Evolutionary conservation across 768 basidiomycete species (phyloP).

Genomic region (Calocybe indica): DNA sequence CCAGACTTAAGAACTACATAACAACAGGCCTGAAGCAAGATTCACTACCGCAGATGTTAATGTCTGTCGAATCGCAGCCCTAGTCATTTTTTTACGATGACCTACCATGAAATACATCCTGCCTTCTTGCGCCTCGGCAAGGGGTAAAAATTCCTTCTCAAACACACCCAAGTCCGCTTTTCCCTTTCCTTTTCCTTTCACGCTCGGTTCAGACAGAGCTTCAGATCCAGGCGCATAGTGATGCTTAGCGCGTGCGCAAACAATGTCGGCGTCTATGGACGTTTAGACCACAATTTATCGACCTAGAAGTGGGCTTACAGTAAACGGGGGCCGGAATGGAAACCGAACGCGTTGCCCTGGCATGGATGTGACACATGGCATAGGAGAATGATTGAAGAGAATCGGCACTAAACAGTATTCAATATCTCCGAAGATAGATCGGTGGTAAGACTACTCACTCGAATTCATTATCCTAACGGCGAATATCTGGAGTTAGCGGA

Average conservation of each 20-base stretch:
- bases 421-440: background rate
- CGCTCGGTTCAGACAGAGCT: slow-evolving; percentile 55
- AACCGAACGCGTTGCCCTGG: slow-evolving; percentile 73
- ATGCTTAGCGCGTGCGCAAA: slow-evolving; percentile 74
- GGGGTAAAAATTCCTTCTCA: slow-evolving; percentile 47
- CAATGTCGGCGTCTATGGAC: slow-evolving; percentile 19
- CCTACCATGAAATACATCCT: slow-evolving; percentile 59
- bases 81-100: background rate
- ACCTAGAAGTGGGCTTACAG: slow-evolving; percentile 37
- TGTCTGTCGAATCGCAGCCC: no score
- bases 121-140: slow-evolving; percentile 42
- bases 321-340: slow-evolving; percentile 82
- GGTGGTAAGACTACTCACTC: slow-evolving; percentile 30
- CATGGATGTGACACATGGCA: slow-evolving; percentile 50
- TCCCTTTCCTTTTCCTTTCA: slow-evolving; percentile 32
- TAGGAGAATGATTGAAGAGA: slow-evolving; percentile 63
- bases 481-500: background rate
- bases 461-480: slow-evolving; percentile 48
- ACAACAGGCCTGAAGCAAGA: no score
- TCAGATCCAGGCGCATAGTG: slow-evolving; percentile 65
- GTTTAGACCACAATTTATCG: no score
- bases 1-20: no score
- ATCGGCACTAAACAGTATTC: slow-evolving; percentile 36
- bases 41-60: no score
- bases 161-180: slow-evolving; percentile 41